Evolutionary conservation across 2,329 filamentous ascomycete genomes (phyloP).

Genomic region (Pseudogymnoascus sp.): DNA sequence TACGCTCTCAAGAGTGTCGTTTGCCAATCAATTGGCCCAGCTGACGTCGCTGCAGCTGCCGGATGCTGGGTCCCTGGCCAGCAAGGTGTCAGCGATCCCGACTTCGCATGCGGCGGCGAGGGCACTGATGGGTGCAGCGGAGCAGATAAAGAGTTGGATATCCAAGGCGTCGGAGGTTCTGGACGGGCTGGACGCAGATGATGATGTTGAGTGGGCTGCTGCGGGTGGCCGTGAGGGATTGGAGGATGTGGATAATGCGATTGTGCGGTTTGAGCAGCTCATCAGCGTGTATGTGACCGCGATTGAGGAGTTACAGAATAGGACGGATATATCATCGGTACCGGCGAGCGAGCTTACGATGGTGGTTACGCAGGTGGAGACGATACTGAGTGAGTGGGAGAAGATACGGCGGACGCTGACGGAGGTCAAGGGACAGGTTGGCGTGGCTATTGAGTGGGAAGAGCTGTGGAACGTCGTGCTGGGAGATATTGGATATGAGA

Average conservation of each 20-base stretch:
- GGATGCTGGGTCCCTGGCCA: conserved; percentile 73
- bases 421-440: conserved; percentile 79
- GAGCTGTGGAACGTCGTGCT: conserved; percentile 91
- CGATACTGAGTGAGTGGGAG: conserved; percentile 74
- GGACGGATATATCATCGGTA: conserved; percentile 65
- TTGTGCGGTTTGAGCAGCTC: conserved; percentile 75
- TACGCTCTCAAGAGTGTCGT: conserved; percentile 83
- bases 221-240: conserved; percentile 74
- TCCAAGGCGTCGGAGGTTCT: conserved; percentile 85
- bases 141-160: conserved; percentile 93
- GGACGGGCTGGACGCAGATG: conserved; percentile 74
- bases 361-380: conserved; percentile 83
- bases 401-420: conserved; percentile 70
- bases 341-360: conserved; percentile 60
- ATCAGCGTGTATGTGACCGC: conserved; percentile 88
- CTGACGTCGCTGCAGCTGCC: conserved; percentile 85
- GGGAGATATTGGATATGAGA: conserved; percentile 85
- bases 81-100: conserved; percentile 74
- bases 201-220: conserved; percentile 98
- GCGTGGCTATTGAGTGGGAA: conserved; percentile 98
- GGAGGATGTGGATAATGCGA: conserved; percentile 63
- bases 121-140: conserved; percentile 76
- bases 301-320: conserved; percentile 82
- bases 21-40: conserved; percentile 86
- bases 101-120: conserved; percentile 76